A percentile compares a stretch with the other conserved stretches of the same genome.
phyloP scores from a whole-genome alignment of 108 stramenopile species.

The Skeletonema marinoi region DNA sequence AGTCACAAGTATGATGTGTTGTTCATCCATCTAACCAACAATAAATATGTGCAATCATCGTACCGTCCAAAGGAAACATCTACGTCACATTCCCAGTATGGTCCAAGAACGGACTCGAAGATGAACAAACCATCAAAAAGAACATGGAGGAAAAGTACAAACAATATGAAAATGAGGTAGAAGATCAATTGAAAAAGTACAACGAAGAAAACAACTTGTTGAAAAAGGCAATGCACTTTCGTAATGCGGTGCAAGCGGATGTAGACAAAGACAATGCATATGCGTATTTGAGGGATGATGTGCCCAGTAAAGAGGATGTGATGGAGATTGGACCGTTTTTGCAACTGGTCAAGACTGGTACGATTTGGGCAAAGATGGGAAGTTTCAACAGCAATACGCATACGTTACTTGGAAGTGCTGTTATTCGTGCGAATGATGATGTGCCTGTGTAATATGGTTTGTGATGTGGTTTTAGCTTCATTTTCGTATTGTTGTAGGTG shows the following conservation, averaged over 20 bases:
- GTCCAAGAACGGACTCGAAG: not conserved
- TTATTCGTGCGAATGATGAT: not conserved
- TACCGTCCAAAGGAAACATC: not conserved
- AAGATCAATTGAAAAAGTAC: constrained; percentile 1
- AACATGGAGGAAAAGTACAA: not conserved
- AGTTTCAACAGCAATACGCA: not conserved
- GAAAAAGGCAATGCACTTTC: constrained; percentile 19
- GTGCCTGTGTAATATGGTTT: not conserved
- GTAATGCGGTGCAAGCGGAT: constrained; percentile 14
- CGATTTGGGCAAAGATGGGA: constrained; percentile 7
- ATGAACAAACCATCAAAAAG: not conserved
- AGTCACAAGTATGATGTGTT: no score
- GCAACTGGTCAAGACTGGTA: not conserved
- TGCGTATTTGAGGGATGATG: not conserved
- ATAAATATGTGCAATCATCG: not conserved
- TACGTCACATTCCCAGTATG: not conserved
- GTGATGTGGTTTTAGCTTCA: no score
- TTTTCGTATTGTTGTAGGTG: not conserved
- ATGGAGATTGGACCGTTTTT: constrained; percentile 5
- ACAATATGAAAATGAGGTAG: not conserved
- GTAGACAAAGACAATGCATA: not conserved
- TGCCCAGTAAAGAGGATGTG: constrained; percentile 1
- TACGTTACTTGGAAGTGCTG: constrained; percentile 2
- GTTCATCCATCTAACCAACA: not conserved
- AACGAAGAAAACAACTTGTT: constrained; percentile 1